Evolutionary conservation across 2,329 filamentous ascomycete species (phyloP), one percentile per base, ranked within the genome.

Genomic region (Echinosphaeria canescens): DNA sequence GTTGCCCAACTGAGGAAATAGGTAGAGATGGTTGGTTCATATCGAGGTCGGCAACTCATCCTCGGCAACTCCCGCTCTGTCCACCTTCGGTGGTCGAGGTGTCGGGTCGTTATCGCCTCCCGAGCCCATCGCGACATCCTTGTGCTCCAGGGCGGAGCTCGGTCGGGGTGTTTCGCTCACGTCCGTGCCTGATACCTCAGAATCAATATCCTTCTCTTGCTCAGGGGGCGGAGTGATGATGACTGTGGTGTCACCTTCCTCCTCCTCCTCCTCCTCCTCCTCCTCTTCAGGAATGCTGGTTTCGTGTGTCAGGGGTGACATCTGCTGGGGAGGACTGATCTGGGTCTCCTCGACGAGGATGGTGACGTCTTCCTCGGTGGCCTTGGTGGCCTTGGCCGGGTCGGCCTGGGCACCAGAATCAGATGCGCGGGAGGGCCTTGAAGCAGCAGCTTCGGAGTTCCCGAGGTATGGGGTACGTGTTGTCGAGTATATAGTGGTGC

Each of bases 141-240:
- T 16, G 17, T 29, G 25, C 8, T 23, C 26, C 5, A 25, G 22
- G n/a, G 25, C 19, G 13, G 33, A 29, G 5, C 14, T 24, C 5
- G 36, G 34, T 1, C 36, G 36, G 13, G 40, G 41, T 7, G 40
- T 42, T 28, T 42, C 39, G 3, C 41, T 36, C 5, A 38, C 28
- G 10, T 19, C 17, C 17, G 6, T n/a, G n/a, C n/a, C n/a, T n/a
- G n/a, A n/a, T n/a, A n/a, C 17, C 13, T 38, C 32, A 8, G 26
- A 24, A 5, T 15, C 33, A 3, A 19, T 22, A 12, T 26, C 33
- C 10, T 29, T 28, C 13, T 28, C 26, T 8, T 25, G 33, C 5
- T 36, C 37, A 0, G 37, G 38, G 8, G 42, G 40, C 1, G 43
- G 45, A 19, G 38, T 33, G 25, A 43, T 34, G 19, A 39, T 35